Evolutionary conservation across 768 basidiomycete genomes (phyloP).

Genomic region (Mycena capillaripes): DNA sequence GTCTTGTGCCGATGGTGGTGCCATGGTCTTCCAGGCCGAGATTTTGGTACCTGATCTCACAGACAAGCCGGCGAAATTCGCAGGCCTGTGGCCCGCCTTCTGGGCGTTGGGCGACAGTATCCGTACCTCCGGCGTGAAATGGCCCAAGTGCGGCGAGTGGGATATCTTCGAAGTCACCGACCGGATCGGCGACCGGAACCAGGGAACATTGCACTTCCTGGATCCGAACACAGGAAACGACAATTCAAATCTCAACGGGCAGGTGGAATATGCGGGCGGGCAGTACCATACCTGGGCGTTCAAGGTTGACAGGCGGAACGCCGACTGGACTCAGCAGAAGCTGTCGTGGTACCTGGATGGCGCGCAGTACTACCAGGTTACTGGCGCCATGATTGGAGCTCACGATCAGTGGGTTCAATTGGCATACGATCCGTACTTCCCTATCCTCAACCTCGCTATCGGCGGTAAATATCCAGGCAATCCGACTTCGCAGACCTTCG

Average conservation of each 20-base stretch:
- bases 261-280: not conserved
- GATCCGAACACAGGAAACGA: not conserved
- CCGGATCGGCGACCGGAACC: not conserved
- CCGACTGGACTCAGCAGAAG: conserved; percentile 20
- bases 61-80: not conserved
- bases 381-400: not conserved
- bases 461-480: conserved; percentile 10
- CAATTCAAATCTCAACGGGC: not conserved
- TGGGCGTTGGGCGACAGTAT: not conserved
- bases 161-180: not conserved
- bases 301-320: conserved; percentile 8
- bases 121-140: not conserved
- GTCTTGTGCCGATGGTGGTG: not conserved
- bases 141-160: not conserved
- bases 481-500: conserved; percentile 13
- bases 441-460: not conserved
- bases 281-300: conserved; percentile 24
- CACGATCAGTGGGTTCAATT: not conserved
- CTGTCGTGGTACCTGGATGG: conserved; percentile 11
- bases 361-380: not conserved
- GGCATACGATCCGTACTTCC: not conserved
- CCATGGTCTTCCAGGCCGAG: not conserved
- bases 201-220: not conserved
- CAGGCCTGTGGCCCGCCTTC: not conserved
- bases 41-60: not conserved